Evolutionary conservation across 2,329 filamentous ascomycete species (phyloP), one percentile per base, ranked within the genome.

Genomic region (Aspergillus spinulosporus): DNA sequence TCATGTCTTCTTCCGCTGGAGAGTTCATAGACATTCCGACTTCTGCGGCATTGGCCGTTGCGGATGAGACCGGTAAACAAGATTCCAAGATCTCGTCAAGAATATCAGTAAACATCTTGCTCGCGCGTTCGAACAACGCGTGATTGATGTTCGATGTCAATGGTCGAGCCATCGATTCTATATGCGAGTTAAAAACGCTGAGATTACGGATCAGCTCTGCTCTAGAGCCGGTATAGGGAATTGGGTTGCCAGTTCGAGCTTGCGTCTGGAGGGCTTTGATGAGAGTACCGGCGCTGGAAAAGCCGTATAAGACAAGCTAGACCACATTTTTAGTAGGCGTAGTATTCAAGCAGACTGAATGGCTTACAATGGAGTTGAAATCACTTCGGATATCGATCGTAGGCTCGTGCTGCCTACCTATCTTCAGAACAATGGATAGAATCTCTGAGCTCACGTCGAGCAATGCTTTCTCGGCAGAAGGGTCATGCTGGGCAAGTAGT

Each of bases 181-280:
- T 64, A 49, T 76, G 72, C 2, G 66, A 67, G 12, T 75, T 74
- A 12, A 78, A 68, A 0, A 77, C 74, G 32, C 68, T 71, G 0
- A 77, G 56, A 61, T 70, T 72, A 4, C 75, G 73, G 37, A 77
- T 72, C 2, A 74, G 68, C 8, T 71, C 69, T 0, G 68, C 60
- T 14, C 72, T 63, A 0, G 72, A 72, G 2, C 73, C 68, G 1
- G 61, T 64, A 5, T 64, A 62, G 0, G 71, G 70, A 29, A 76
- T 70, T 5, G 60, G 55, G 4, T 67, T 62, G 14, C 65, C 61
- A 5, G 62, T 66, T 21, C 57, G 59, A 4, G 53, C 62, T 56
- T 68, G 61, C 8, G 60, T 59, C 37, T 68, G 64, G 1, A 69
- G 55, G 4, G 64, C 63, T 57, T 64, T 67, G 6, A 65, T 59